These are phyloP conservation scores for Corylus americana DNA, from an alignment of 306 rosid genomes.

Conservation along the genomic window DNA sequence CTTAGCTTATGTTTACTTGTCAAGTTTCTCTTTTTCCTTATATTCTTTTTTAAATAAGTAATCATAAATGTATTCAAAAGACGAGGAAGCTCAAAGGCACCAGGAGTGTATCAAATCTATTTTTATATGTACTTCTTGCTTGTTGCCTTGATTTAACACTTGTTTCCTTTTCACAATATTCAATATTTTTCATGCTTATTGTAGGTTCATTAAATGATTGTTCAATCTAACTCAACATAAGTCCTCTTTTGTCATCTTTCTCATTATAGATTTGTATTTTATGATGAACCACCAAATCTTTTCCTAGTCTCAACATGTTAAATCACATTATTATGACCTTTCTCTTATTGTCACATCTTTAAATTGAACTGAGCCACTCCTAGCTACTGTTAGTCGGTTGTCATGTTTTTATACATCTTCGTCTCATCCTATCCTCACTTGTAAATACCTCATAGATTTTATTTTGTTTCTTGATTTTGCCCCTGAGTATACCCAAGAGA, in stretches of 20 bases:
- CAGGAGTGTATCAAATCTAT: not conserved
- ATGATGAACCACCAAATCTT: not conserved
- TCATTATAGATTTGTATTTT: not conserved
- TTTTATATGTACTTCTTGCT: not conserved
- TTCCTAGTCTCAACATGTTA: not conserved
- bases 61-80: constrained; percentile 6
- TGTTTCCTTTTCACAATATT: not conserved
- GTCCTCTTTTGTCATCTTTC: not conserved
- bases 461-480: not conserved
- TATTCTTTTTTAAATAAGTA: too few relatives aligned
- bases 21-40: not conserved
- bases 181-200: not conserved
- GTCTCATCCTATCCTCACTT: not conserved
- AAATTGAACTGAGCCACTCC: not conserved
- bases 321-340: not conserved
- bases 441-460: not conserved
- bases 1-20: constrained; percentile 16
- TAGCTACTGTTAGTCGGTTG: not conserved
- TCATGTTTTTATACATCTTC: not conserved
- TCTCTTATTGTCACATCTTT: not conserved
- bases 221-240: not conserved
- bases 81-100: not conserved
- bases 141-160: constrained; percentile 6
- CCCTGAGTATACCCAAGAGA: not conserved
- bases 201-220: not conserved